Evolutionary conservation across 164 flowering plant species (phyloP).

Genomic region (Macadamia integrifolia): DNA sequence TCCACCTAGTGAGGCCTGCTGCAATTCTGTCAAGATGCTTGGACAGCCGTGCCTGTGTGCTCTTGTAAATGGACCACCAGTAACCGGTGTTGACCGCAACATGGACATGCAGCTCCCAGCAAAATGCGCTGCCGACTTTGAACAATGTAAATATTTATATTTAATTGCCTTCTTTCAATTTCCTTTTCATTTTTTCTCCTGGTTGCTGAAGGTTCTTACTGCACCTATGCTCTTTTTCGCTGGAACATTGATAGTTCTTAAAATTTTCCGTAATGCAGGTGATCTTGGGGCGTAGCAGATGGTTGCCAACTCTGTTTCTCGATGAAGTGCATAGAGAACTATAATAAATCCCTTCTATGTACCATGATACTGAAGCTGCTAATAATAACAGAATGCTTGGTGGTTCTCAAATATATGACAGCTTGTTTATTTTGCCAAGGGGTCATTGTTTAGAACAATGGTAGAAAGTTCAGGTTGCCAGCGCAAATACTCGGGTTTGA

Average conservation of each 20-base stretch:
- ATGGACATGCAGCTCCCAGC: constrained; percentile 76
- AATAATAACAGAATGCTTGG: background rate
- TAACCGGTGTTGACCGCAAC: constrained; percentile 72
- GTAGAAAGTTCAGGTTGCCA: too few species aligned
- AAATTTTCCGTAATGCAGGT: constrained; percentile 7
- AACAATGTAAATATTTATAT: constrained; percentile 39
- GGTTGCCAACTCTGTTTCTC: background rate
- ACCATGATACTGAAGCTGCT: background rate
- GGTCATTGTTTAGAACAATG: too few species aligned
- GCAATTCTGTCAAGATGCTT: constrained; percentile 52
- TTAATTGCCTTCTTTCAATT: too few species aligned
- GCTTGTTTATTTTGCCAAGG: too few species aligned
- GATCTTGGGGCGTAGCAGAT: background rate
- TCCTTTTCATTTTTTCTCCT: too few species aligned
- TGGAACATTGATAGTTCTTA: background rate
- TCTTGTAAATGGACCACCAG: constrained; percentile 78
- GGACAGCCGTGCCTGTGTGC: constrained; percentile 85
- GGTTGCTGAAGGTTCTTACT: too few species aligned
- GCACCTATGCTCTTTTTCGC: too few species aligned
- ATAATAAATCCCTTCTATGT: background rate
- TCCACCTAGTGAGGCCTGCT: constrained; percentile 74
- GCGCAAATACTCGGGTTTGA: too few species aligned
- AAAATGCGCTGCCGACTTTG: constrained; percentile 67
- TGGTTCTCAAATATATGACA: too few species aligned
- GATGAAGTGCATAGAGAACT: background rate